Conservation (phyloP, 805 yeast genomes). For the Sporopachydermia quercuum region DNA sequence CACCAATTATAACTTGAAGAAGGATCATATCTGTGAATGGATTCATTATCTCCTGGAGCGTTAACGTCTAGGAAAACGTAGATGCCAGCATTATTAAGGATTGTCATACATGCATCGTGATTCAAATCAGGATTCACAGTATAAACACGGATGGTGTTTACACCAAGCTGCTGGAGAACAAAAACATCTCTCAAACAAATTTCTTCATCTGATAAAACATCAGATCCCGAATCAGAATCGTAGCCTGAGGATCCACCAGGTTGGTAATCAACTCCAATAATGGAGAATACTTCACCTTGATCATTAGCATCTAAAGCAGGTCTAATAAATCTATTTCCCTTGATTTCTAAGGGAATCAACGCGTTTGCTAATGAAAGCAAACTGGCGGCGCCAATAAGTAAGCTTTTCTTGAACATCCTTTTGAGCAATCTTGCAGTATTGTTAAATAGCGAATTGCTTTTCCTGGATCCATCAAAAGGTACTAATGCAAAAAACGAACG, state of each 20-base stretch:
- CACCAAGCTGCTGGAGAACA: constrained; percentile 64
- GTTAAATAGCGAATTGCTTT: no score
- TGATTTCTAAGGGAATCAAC: constrained; percentile 39
- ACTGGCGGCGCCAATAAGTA: no score
- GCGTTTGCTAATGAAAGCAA: constrained; percentile 28
- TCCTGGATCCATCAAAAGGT: no score
- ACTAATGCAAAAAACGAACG: no score
- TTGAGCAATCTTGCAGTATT: no score
- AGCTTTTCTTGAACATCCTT: no score
- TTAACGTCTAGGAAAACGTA: constrained; percentile 79
- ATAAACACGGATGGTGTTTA: constrained; percentile 75
- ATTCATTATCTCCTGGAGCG: constrained; percentile 50
- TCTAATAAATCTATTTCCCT: constrained; percentile 44
- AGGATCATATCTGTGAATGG: constrained; percentile 63
- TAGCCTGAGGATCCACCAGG: constrained; percentile 80
- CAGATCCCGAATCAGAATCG: constrained; percentile 23
- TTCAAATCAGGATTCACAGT: constrained; percentile 68
- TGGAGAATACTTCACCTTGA: constrained; percentile 51
- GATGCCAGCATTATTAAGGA: constrained; percentile 79
- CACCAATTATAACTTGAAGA: constrained; percentile 49
- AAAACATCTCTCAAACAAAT: constrained; percentile 71
- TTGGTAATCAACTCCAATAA: constrained; percentile 84
- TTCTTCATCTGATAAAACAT: constrained; percentile 57
- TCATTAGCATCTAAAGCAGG: constrained; percentile 30
- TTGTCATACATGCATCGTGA: constrained; percentile 88